Conservation (phyloP, 2,329 filamentous ascomycete genomes). For the Colletotrichum lupini region DNA sequence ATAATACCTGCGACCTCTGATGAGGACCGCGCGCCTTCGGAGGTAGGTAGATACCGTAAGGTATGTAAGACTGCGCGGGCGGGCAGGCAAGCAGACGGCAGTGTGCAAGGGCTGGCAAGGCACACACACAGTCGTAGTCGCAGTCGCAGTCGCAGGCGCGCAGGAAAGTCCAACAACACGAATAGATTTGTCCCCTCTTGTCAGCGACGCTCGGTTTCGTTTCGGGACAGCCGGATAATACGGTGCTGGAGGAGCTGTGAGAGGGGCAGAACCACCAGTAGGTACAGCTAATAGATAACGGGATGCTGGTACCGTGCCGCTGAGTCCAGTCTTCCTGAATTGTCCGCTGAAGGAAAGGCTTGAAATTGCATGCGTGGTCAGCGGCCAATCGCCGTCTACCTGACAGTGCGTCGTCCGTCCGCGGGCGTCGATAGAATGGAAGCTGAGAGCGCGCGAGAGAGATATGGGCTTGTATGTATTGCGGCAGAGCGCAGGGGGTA, state of each 20-base stretch:
- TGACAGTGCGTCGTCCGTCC: conserved; percentile 21
- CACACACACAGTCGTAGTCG: not conserved
- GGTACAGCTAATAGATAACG: conserved; percentile 22
- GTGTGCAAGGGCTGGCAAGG: conserved; percentile 28
- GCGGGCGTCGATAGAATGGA: conserved; percentile 7
- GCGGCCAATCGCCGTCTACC: conserved; percentile 14
- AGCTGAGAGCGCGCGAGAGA: conserved; percentile 6
- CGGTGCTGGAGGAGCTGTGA: not conserved
- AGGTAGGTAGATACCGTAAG: not conserved
- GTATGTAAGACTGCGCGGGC: not conserved
- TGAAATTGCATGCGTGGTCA: conserved; percentile 22
- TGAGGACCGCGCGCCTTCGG: conserved; percentile 14
- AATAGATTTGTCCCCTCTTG: not conserved
- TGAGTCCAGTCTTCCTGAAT: not conserved
- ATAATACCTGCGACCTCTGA: conserved; percentile 21
- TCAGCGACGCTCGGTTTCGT: conserved; percentile 28
- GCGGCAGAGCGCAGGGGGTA: not conserved
- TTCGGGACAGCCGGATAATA: conserved; percentile 28
- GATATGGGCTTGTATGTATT: not conserved
- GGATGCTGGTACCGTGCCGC: conserved; percentile 7
- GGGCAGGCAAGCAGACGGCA: not conserved
- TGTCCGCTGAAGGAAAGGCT: conserved; percentile 18
- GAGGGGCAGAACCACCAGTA: conserved; percentile 15
- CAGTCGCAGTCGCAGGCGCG: not conserved
- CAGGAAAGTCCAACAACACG: not conserved